Percentiles rank a stretch among this genome's conserved stretches.
phyloP scores from a whole-genome alignment of 2,329 filamentous ascomycete genomes.

The Verticillium dahliae region DNA sequence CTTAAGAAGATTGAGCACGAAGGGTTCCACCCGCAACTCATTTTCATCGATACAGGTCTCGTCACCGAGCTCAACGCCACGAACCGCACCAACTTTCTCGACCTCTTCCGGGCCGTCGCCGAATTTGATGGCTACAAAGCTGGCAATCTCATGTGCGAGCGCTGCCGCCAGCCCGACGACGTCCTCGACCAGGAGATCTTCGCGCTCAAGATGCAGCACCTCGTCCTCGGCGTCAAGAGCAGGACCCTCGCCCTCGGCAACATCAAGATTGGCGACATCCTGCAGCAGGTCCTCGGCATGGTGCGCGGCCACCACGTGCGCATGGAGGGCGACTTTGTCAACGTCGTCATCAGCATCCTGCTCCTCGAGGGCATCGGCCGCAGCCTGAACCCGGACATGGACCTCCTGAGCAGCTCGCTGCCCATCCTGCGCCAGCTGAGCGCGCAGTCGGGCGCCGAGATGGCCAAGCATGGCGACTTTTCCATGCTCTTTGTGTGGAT shows the following conservation, averaged over 20 bases:
- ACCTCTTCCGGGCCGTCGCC: conserved; percentile 90
- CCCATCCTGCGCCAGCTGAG: conserved; percentile 87
- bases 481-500: conserved; percentile 89
- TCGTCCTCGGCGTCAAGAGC: conserved; percentile 85
- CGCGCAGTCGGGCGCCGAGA: conserved; percentile 64
- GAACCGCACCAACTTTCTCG: conserved; percentile 87
- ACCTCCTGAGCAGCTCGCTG: conserved; percentile 78
- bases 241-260: conserved; percentile 86
- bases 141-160: conserved; percentile 90
- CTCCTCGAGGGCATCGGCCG: conserved; percentile 91
- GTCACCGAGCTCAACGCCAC: conserved; percentile 86
- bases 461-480: conserved; percentile 67
- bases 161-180: conserved; percentile 84
- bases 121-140: conserved; percentile 97
- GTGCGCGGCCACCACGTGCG: conserved; percentile 88
- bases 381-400: conserved; percentile 76
- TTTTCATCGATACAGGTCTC: conserved; percentile 95
- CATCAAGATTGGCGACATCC: conserved; percentile 91
- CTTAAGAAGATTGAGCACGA: conserved; percentile 74
- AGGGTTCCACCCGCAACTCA: conserved; percentile 86
- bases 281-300: conserved; percentile 87
- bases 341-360: conserved; percentile 92
- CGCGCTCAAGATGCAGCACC: conserved; percentile 92
- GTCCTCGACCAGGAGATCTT: conserved; percentile 89
- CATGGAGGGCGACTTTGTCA: conserved; percentile 95